Conservation (phyloP, 140 eudicot genomes). For the Bidens hawaiensis region DNA sequence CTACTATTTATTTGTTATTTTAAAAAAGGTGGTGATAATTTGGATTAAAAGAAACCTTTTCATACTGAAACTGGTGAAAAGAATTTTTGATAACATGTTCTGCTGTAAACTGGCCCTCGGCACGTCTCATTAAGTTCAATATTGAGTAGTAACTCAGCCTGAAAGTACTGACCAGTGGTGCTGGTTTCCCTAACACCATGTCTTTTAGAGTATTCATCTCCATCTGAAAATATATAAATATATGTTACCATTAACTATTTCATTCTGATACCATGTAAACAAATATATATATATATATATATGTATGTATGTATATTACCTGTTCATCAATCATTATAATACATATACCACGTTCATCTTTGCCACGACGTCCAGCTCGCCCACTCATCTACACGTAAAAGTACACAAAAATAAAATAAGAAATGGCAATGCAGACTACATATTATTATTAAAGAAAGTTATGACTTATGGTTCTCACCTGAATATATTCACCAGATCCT, state of each 20-base stretch:
- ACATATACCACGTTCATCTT: slow-evolving; percentile 98
- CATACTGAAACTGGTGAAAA: slow-evolving; percentile 96
- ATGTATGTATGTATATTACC: too few relatives aligned
- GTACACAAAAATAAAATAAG: slow-evolving; percentile 11
- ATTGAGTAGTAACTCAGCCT: slow-evolving; percentile 97
- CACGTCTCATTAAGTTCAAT: slow-evolving; percentile 96
- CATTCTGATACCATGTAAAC: background rate
- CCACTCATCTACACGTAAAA: slow-evolving; percentile 83
- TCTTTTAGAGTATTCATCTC: slow-evolving; percentile 91
- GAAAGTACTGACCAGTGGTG: slow-evolving; percentile 95
- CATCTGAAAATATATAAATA: slow-evolving; percentile 46
- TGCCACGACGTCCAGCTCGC: slow-evolving; percentile 99
- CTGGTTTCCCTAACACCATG: slow-evolving; percentile 98
- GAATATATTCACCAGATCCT: slow-evolving; percentile 98
- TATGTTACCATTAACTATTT: background rate
- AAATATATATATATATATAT: too few relatives aligned
- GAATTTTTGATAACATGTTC: slow-evolving; percentile 95
- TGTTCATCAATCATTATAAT: slow-evolving; percentile 95
- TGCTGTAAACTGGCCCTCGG: slow-evolving; percentile 99
- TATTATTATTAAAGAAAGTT: background rate
- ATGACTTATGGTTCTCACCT: too few relatives aligned
- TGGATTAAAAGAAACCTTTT: slow-evolving; percentile 56
- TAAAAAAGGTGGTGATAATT: background rate
- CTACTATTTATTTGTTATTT: background rate
- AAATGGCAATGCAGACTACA: slow-evolving; percentile 10